Conservation (phyloP, 805 yeast genomes). For the Hermanozyma aechmeae region DNA sequence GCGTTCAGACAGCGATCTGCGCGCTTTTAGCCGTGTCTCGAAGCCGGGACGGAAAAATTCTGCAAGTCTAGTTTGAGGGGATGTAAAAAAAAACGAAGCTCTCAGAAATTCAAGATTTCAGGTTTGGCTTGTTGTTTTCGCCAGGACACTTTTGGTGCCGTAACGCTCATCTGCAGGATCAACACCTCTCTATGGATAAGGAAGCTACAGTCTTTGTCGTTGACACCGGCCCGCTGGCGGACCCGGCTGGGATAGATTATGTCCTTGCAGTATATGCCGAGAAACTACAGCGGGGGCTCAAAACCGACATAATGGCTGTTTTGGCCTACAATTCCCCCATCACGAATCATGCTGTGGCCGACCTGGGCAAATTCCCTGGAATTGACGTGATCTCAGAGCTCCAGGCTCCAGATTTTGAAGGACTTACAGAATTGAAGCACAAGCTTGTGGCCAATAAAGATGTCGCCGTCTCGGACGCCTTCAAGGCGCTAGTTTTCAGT, state of each 20-base stretch:
- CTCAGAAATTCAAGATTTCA: too few species aligned
- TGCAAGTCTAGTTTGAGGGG: too few species aligned
- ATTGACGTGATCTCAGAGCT: constrained; percentile 10
- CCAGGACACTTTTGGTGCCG: too few species aligned
- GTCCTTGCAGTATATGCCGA: constrained; percentile 34
- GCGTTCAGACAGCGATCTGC: too few species aligned
- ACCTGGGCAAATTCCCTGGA: constrained; percentile 8
- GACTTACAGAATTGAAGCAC: constrained; percentile 6
- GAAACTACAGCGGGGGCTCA: constrained; percentile 31
- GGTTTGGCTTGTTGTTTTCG: too few species aligned
- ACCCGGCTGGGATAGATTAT: constrained; percentile 34
- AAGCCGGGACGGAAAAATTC: too few species aligned
- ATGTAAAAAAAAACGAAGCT: too few species aligned
- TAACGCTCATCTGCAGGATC: too few species aligned
- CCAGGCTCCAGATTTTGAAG: constrained; percentile 11
- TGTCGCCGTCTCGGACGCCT: constrained; percentile 7
- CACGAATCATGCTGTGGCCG: constrained; percentile 8
- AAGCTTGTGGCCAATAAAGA: constrained; percentile 5
- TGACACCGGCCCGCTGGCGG: constrained; percentile 34
- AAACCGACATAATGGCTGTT: constrained; percentile 31
- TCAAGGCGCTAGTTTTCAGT: constrained; percentile 26
- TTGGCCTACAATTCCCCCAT: constrained; percentile 16
- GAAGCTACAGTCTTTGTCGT: constrained; percentile 39
- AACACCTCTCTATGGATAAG: too few species aligned
- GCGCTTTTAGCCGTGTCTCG: too few species aligned